Conservation (phyloP, 768 basidiomycete species). For the Cyathus striatus region DNA sequence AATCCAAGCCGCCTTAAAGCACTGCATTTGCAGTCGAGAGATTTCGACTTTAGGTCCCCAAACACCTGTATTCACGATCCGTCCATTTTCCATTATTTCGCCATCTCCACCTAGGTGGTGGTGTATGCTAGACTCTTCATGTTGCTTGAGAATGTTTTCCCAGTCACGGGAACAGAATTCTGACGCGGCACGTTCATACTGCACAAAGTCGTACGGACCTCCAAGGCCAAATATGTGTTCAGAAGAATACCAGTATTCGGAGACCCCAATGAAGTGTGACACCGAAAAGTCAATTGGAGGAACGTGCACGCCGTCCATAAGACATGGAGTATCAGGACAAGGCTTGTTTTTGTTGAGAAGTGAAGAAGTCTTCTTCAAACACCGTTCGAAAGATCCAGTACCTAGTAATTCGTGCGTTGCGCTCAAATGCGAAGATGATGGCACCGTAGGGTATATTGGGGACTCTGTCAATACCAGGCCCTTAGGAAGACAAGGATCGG, state of each 20-base stretch:
- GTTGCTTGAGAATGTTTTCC: constrained; percentile 66
- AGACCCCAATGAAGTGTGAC: constrained; percentile 93
- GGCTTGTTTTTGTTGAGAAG: constrained; percentile 82
- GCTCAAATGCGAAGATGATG: constrained; percentile 35
- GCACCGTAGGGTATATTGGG: constrained; percentile 36
- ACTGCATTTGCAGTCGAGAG: constrained; percentile 90
- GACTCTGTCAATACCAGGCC: constrained; percentile 59
- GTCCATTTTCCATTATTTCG: constrained; percentile 54
- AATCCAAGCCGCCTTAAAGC: constrained; percentile 99
- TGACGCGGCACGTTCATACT: constrained; percentile 91
- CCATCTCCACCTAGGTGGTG: constrained; percentile 58
- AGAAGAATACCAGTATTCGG: constrained; percentile 99
- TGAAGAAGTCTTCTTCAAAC: constrained; percentile 64
- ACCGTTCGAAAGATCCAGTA: constrained; percentile 87
- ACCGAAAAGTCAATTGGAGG: constrained; percentile 92
- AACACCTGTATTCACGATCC: constrained; percentile 56
- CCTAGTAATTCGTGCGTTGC: constrained; percentile 67
- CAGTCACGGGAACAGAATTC: constrained; percentile 81
- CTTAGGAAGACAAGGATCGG: constrained; percentile 89
- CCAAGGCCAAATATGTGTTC: constrained; percentile 95
- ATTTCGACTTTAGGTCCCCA: constrained; percentile 78
- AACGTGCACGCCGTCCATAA: constrained; percentile 92
- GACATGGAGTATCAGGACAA: constrained; percentile 80
- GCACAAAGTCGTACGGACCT: constrained; percentile 92
- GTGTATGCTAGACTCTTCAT: constrained; percentile 46